These are phyloP conservation scores for Sordariomycetes sp. DNA, from an alignment of 2,329 filamentous ascomycete species.

Conservation along the genomic window DNA sequence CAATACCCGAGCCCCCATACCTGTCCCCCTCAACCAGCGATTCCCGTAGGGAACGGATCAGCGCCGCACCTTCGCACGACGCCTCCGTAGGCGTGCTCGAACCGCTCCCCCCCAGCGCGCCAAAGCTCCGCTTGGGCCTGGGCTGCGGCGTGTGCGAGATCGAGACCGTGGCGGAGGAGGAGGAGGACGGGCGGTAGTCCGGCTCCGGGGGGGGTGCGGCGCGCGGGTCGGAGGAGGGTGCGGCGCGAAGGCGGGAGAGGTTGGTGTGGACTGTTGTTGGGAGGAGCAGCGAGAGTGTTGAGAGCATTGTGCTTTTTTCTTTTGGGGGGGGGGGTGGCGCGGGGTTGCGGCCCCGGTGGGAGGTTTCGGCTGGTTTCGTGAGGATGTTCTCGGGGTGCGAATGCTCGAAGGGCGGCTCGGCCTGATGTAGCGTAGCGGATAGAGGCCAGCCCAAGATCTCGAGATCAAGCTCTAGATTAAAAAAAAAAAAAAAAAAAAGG, in stretches of 20 bases:
- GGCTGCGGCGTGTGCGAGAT: neutral
- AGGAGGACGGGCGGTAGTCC: neutral
- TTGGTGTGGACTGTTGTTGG: neutral
- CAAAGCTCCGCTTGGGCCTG: neutral
- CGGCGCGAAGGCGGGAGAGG: neutral
- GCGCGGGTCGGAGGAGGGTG: neutral
- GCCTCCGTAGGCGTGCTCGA: neutral
- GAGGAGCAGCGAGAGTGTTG: neutral
- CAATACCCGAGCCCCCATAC: neutral
- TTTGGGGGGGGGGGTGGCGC: neutral
- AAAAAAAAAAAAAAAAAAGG: too few species aligned
- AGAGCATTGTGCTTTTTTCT: neutral
- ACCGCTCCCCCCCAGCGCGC: neutral
- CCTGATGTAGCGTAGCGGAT: neutral
- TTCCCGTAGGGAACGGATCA: constrained; percentile 1
- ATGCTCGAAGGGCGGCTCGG: neutral
- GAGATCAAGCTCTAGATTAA: neutral
- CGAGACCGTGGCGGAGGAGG: neutral
- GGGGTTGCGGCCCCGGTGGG: neutral
- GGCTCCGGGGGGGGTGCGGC: neutral
- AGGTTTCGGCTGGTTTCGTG: neutral
- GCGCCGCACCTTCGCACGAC: neutral
- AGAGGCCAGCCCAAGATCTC: too few species aligned
- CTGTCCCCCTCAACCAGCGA: neutral
- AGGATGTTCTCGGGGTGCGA: neutral